A percentile compares a stretch with the other conserved stretches of the same genome.
phyloP scores from a whole-genome alignment of 257 asterid genomes.

The Solanum pinnatisectum region DNA sequence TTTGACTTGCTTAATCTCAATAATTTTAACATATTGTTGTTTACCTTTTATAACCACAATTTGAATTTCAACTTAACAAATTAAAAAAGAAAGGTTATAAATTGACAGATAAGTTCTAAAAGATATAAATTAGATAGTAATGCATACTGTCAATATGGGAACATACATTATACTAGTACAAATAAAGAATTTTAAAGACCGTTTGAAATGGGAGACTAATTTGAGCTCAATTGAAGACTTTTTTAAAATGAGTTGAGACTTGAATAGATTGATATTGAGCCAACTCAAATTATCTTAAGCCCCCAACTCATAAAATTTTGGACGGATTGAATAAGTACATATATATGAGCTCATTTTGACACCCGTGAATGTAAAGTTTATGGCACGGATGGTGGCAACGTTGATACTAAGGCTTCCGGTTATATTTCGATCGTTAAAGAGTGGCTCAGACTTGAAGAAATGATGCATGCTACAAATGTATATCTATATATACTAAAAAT shows the following conservation, averaged over 20 bases:
- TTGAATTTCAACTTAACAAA: too few relatives aligned
- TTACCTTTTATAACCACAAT: too few relatives aligned
- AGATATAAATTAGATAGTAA: too few relatives aligned
- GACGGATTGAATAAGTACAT: not conserved
- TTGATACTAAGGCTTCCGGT: slow-evolving; percentile 41
- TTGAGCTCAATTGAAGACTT: not conserved
- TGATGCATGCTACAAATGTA: not conserved
- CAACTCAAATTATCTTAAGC: not conserved
- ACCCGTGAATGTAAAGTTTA: not conserved
- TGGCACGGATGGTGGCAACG: too few relatives aligned
- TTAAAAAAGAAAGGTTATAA: too few relatives aligned
- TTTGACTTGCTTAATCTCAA: too few relatives aligned
- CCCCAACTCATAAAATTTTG: not conserved
- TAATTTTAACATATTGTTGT: too few relatives aligned
- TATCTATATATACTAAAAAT: too few relatives aligned
- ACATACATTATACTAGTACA: not conserved
- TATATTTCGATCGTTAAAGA: slow-evolving; percentile 54
- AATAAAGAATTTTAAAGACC: too few relatives aligned
- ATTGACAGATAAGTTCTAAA: too few relatives aligned
- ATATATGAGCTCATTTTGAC: not conserved
- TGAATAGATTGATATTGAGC: not conserved
- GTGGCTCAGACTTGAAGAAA: slow-evolving; percentile 45
- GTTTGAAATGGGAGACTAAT: not conserved
- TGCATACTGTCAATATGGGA: too few relatives aligned
- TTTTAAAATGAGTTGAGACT: not conserved